These are phyloP conservation scores for Lipomyces oligophaga DNA, from an alignment of 805 yeast species.

Conservation along the genomic window DNA sequence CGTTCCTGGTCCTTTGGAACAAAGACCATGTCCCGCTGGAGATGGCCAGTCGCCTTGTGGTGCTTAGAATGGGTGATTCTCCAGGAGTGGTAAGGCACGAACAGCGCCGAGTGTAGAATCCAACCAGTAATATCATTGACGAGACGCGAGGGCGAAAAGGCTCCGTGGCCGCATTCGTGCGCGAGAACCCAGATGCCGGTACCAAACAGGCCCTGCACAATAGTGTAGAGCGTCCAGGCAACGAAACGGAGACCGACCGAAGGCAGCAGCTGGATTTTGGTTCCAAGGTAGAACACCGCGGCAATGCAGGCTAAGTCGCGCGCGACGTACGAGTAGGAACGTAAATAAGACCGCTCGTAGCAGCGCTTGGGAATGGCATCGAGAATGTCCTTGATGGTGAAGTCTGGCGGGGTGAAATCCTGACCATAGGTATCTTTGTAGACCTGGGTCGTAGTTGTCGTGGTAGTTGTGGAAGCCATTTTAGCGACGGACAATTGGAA, in stretches of 20 bases:
- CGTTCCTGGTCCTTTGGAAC: constrained; percentile 66
- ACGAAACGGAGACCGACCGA: constrained; percentile 45
- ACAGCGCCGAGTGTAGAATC: constrained; percentile 70
- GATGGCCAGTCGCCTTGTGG: constrained; percentile 85
- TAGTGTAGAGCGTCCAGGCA: constrained; percentile 57
- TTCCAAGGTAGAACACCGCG: constrained; percentile 46
- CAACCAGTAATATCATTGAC: constrained; percentile 80
- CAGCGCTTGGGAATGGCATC: constrained; percentile 70
- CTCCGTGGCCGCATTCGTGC: constrained; percentile 90
- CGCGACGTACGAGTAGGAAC: constrained; percentile 60
- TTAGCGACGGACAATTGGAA: background rate
- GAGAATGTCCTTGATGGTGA: constrained; percentile 68
- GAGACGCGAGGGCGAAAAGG: constrained; percentile 67
- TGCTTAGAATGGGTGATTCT: constrained; percentile 79
- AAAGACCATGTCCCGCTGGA: constrained; percentile 79
- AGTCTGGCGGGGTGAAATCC: constrained; percentile 69
- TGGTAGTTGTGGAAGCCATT: constrained; percentile 12
- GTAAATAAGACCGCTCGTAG: constrained; percentile 56
- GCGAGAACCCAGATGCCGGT: constrained; percentile 84
- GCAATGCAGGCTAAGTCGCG: constrained; percentile 52
- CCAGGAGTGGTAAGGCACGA: constrained; percentile 89
- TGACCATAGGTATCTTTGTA: constrained; percentile 46
- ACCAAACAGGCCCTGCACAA: constrained; percentile 59
- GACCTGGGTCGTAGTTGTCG: constrained; percentile 16
- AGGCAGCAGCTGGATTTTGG: constrained; percentile 51